Evolutionary conservation across 2,329 filamentous ascomycete species (phyloP), one percentile per base, ranked within the genome.

Genomic region (Xylaria digitata): DNA sequence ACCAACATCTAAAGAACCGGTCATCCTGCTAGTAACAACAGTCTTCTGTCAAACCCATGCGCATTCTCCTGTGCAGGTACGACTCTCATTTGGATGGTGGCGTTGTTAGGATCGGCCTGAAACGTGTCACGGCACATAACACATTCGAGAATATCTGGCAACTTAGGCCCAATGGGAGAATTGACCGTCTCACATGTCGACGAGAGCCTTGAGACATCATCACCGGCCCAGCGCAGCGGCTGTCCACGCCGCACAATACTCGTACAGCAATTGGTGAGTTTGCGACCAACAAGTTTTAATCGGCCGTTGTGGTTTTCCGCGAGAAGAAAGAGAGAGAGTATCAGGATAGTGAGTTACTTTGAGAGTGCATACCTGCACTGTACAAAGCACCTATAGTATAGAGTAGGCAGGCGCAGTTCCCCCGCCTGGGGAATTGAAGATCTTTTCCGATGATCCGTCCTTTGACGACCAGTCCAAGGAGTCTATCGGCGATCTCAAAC

Each of bases 121-220:
- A 68, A 70, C 65, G 57, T 64, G 54, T 63, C 50, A 66, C 66
- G 50, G 40, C 50, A 49, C 50, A 50, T 21, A 21, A 21, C 21
- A 26, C 60, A 55, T 63, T 62, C 43, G 34, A 60, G 54, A 45
- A 49, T 66, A 60, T 66, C 61, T 62, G 63, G 23, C 49, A 52
- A 54, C 49, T 58, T 58, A 54, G 26, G 15, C 58, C 57, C 60
- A 62, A 65, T 65, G 30, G 48, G 61, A 63, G 56, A 60, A 65
- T 62, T 63, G 49, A 61, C 63, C 45, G 49, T 45, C 61, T 55
- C 58, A 23, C 21, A n/a, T 19, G 23, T 63, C 45, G 30, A 60
- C n/a, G 40, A 60, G 32, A 15, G 50, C 45, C 15, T 40, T 19
- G 58, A 68, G 59, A 65, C 62, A 65, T 50, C 17, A 34, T 13